These are phyloP conservation scores for Ocimum tenuiflorum DNA, from an alignment of 257 asterid genomes.

Conservation along the genomic window DNA sequence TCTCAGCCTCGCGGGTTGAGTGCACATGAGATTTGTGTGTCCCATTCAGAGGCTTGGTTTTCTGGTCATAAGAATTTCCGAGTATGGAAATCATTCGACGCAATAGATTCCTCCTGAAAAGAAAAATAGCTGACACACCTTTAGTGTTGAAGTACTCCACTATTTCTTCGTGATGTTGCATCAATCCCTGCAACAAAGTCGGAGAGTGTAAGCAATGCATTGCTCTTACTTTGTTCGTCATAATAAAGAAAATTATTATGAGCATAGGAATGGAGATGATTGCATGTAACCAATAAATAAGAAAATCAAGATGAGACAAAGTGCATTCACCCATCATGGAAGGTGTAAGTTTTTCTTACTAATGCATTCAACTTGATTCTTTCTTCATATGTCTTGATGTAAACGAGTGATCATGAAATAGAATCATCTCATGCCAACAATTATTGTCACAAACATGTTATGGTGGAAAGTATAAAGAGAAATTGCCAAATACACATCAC, in stretches of 20 bases:
- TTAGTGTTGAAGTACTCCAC: constrained; percentile 63
- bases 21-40: constrained; percentile 97
- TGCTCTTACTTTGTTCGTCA: no score
- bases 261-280: no score
- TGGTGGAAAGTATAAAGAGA: neutral
- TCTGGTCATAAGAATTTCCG: constrained; percentile 85
- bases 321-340: neutral
- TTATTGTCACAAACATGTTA: neutral
- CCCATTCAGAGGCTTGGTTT: constrained; percentile 73
- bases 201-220: constrained; percentile 1
- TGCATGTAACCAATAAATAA: no score
- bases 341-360: neutral
- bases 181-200: constrained; percentile 57
- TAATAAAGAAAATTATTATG: neutral
- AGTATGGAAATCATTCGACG: constrained; percentile 88
- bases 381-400: no score
- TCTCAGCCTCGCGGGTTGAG: constrained; percentile 77
- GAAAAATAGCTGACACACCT: constrained; percentile 82
- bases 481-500: neutral
- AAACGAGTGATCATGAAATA: neutral
- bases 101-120: constrained; percentile 83
- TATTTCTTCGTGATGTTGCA: constrained; percentile 73
- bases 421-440: neutral
- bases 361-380: no score
- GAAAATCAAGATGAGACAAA: neutral